These are phyloP conservation scores for Paecilomyces sp. DNA, from an alignment of 2,329 filamentous ascomycete species.

Conservation along the genomic window DNA sequence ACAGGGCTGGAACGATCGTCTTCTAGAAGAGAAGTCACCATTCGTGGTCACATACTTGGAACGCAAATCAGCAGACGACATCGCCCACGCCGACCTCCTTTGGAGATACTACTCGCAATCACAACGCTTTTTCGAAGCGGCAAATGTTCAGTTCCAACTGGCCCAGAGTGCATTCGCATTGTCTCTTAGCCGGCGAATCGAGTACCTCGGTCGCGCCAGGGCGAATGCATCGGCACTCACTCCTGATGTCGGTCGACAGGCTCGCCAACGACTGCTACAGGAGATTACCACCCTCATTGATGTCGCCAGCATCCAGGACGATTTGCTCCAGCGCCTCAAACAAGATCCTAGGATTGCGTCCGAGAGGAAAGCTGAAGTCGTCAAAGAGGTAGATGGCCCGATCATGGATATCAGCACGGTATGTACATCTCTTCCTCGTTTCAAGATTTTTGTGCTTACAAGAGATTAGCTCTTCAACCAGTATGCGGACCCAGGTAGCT, in stretches of 20 bases:
- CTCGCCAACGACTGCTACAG: constrained; percentile 77
- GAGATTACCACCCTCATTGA: constrained; percentile 82
- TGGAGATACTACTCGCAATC: constrained; percentile 89
- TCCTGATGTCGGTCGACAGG: constrained; percentile 66
- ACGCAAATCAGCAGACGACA: constrained; percentile 63
- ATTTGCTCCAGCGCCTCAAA: constrained; percentile 71
- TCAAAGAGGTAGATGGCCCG: constrained; percentile 65
- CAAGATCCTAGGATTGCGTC: constrained; percentile 62
- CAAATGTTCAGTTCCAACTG: constrained; percentile 74
- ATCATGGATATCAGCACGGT: constrained; percentile 71
- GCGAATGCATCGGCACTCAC: constrained; percentile 84
- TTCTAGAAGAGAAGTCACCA: constrained; percentile 75
- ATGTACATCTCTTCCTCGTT: constrained; percentile 30
- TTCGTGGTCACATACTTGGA: constrained; percentile 83
- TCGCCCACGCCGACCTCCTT: constrained; percentile 78
- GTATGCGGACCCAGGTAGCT: constrained; percentile 83
- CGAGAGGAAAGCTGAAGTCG: constrained; percentile 57
- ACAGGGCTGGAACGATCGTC: constrained; percentile 75
- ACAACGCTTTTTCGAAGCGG: constrained; percentile 76
- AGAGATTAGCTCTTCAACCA: constrained; percentile 71
- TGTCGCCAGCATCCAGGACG: constrained; percentile 90
- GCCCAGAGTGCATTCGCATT: constrained; percentile 77
- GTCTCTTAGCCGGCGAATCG: constrained; percentile 76
- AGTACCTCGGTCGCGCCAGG: constrained; percentile 82
- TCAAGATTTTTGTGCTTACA: background rate